Conservation (phyloP, 768 basidiomycete species). For the Mrakia blollopis region DNA sequence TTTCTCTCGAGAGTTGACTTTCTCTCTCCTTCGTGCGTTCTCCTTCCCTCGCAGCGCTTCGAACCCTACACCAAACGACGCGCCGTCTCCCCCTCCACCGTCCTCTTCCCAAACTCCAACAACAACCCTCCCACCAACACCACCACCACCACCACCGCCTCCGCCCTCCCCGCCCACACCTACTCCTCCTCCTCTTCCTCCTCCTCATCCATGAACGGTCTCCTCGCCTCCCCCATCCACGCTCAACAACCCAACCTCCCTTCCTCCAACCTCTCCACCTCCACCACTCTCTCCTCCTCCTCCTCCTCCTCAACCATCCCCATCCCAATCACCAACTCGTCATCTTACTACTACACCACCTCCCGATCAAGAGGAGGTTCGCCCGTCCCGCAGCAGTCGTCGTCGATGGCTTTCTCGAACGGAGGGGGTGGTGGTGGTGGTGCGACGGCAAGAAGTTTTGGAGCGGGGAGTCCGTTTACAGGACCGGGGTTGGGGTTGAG, state of each 20-base stretch:
- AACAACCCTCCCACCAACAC: background rate
- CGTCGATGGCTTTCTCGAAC: background rate
- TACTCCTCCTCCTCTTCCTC: constrained; percentile 5
- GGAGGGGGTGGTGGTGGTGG: too few relatives aligned
- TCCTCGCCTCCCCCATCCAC: background rate
- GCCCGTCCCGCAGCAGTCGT: background rate
- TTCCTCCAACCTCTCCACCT: background rate
- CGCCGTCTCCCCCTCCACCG: constrained; percentile 10
- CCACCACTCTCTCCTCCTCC: background rate
- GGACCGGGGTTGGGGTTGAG: background rate
- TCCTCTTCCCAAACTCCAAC: background rate
- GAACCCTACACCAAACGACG: constrained; percentile 19
- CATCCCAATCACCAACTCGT: background rate
- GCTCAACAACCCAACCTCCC: background rate
- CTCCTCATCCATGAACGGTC: background rate
- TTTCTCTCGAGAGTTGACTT: background rate
- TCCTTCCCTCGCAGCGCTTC: background rate
- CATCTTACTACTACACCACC: background rate
- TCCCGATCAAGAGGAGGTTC: background rate
- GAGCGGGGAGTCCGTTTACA: background rate
- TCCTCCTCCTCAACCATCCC: background rate
- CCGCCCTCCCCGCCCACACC: background rate
- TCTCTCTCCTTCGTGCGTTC: background rate
- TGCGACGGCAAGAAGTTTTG: background rate
- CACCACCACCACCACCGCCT: background rate